Conservation (phyloP, 2,329 filamentous ascomycete species). For the Furcasterigmium furcatum region DNA sequence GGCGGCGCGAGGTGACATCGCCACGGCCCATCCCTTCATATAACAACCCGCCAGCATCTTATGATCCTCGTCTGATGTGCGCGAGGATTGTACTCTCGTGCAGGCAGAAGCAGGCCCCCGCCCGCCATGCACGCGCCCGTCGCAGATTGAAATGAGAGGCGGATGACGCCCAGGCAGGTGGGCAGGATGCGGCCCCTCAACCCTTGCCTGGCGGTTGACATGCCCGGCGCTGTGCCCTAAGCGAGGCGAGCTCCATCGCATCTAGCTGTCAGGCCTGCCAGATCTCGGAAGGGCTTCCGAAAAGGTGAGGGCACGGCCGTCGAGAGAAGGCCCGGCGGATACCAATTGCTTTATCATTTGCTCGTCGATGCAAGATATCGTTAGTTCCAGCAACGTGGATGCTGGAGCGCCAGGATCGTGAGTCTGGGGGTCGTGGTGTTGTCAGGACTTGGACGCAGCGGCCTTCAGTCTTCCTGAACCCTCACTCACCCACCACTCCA, state of each 20-base stretch:
- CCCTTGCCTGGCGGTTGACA: background rate
- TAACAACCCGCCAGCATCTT: background rate
- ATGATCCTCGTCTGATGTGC: constrained; percentile 4
- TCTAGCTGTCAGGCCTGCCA: background rate
- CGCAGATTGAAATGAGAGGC: constrained; percentile 1
- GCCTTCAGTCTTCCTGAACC: no score
- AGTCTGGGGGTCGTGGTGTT: no score
- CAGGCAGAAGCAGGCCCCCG: background rate
- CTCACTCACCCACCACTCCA: no score
- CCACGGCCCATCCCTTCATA: constrained; percentile 2
- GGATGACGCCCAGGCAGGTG: background rate
- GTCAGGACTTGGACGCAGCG: no score
- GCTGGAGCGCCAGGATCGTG: no score
- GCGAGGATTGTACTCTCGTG: background rate
- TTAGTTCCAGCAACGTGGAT: no score
- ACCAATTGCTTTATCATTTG: no score
- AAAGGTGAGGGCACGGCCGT: background rate
- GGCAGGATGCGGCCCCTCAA: background rate
- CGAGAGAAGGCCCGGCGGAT: no score
- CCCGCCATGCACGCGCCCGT: background rate
- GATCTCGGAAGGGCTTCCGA: background rate
- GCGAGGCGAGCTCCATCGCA: background rate
- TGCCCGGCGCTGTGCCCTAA: background rate
- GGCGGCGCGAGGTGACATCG: background rate
- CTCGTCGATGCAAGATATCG: no score